Base-by-base conservation (phyloP, 1,284 basidiomycete species). In the Pisolithus thermaeus region DNA sequence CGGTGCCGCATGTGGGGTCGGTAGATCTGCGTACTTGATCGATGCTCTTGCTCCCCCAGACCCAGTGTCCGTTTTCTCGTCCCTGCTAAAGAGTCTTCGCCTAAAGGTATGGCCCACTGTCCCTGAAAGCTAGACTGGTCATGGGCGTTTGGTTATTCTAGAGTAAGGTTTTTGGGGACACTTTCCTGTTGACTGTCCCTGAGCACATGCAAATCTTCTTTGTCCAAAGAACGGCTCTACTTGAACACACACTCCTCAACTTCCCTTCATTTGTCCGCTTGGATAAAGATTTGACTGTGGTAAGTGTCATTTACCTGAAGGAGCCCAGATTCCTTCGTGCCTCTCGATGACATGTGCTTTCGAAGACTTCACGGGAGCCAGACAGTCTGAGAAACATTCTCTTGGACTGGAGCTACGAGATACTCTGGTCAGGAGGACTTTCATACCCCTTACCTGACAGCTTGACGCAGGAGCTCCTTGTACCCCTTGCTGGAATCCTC, bases 401-500 rank as follows among this genome's bases (percentile, higher is more conserved):
- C 27, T 41, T 14, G 16, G 39, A 44, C 7, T 39, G 61, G 56
- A 36, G 65, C 66, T 50, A 39, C 49, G 36, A 46, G 35, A 40
- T 72, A 44, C 14, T 57, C 3, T 52, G 48, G 23, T 53, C 53
- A 46, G 50, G 50, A 45, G 50, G 47, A 4, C 47, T 37, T 14
- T 55, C 57, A 14, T 57, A 69, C 44, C 52, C 59, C 23, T 56
- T 74, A 37, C 56, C 67, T 7, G 53, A 59, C 43, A 36, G 45
- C 11, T 49, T 69, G 28, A 53, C 67, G 2, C 49, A 58, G 47
- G 55, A 59, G 28, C 45, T 51, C 36, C 59, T 72, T 14, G 62
- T 83, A 38, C 74, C 79, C 32, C 65, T 84, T 2, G 77, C 80
- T 8, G 81, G 74, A 3, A 56, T 79, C 28, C 60, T 83, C 22